These are phyloP conservation scores for Aspergillus asperescens DNA, from an alignment of 495 filamentous ascomycete genomes.

Conservation along the genomic window DNA sequence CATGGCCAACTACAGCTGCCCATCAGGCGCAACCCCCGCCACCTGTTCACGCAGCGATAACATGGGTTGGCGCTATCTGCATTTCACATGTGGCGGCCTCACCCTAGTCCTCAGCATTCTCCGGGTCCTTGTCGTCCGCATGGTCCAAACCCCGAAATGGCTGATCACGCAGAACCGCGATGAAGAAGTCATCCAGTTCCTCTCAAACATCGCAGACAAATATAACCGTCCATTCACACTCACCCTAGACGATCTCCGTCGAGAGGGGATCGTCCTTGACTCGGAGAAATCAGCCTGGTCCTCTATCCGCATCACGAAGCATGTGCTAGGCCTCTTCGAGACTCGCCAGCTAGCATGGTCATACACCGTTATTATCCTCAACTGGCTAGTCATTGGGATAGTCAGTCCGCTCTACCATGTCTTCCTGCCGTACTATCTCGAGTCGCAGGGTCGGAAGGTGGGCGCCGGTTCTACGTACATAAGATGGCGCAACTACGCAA, in stretches of 20 bases:
- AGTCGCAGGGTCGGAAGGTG: slow-evolving; percentile 26
- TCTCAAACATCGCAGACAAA: slow-evolving; percentile 28
- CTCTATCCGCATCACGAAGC: slow-evolving; percentile 21
- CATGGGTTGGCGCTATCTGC: slow-evolving; percentile 36
- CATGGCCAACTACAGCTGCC: slow-evolving; percentile 30
- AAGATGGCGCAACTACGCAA: slow-evolving; percentile 34
- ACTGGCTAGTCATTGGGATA: slow-evolving; percentile 33
- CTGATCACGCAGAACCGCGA: slow-evolving; percentile 31
- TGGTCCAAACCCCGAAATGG: slow-evolving; percentile 31
- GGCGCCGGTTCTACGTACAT: slow-evolving; percentile 22
- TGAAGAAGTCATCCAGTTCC: slow-evolving; percentile 26
- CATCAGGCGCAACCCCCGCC: slow-evolving; percentile 23
- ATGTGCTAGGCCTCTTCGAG: slow-evolving; percentile 27
- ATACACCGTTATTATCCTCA: slow-evolving; percentile 24
- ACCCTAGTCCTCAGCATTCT: slow-evolving; percentile 28
- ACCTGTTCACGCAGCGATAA: slow-evolving; percentile 26
- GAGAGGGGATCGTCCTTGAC: slow-evolving; percentile 5
- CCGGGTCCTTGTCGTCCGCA: slow-evolving; percentile 29
- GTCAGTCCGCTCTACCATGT: slow-evolving; percentile 34
- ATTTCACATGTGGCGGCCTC: slow-evolving; percentile 27
- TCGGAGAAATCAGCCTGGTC: slow-evolving; percentile 8
- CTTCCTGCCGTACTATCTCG: slow-evolving; percentile 33
- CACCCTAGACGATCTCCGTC: slow-evolving; percentile 27
- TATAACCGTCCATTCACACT: slow-evolving; percentile 27
- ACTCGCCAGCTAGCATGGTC: slow-evolving; percentile 21